A percentile compares a stretch with the other conserved stretches of the same genome.
Conservation (phyloP, 1,284 basidiomycete genomes). For the Puccinia polysora region DNA sequence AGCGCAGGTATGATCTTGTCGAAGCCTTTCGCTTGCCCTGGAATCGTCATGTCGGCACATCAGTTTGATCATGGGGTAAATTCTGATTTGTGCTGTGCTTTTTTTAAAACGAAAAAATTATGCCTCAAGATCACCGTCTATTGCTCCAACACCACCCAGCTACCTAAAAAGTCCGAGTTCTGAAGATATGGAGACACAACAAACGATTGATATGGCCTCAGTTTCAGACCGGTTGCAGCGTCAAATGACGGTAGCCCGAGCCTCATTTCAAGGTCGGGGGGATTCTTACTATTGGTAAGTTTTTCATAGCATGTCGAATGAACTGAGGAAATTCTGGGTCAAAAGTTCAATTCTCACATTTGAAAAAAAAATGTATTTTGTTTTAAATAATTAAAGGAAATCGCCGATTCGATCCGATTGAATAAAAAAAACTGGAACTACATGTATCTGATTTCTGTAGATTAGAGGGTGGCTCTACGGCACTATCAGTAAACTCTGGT, state of each 20-base stretch:
- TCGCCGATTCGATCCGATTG: not conserved
- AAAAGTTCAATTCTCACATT: no score
- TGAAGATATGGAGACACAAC: not conserved
- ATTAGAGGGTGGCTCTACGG: no score
- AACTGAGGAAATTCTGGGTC: not conserved
- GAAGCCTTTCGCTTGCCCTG: no score
- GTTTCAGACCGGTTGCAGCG: slow-evolving; percentile 12
- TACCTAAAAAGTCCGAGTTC: not conserved
- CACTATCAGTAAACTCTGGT: no score
- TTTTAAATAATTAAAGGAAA: not conserved
- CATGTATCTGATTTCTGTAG: no score
- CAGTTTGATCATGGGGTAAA: no score
- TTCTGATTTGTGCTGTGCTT: no score
- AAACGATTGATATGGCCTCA: not conserved
- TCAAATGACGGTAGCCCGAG: not conserved
- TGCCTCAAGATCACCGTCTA: slow-evolving; percentile 23
- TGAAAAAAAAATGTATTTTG: no score
- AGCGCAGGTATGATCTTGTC: no score
- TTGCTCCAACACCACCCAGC: slow-evolving; percentile 2
- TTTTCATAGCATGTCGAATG: not conserved
- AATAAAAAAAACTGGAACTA: not conserved
- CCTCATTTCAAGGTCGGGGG: not conserved
- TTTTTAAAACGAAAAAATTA: no score
- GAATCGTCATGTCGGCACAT: no score
- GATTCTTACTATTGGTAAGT: slow-evolving; percentile 27